phyloP scores from a whole-genome alignment of 2,329 filamentous ascomycete genomes.

The Fonsecaea multimorphosa region DNA sequence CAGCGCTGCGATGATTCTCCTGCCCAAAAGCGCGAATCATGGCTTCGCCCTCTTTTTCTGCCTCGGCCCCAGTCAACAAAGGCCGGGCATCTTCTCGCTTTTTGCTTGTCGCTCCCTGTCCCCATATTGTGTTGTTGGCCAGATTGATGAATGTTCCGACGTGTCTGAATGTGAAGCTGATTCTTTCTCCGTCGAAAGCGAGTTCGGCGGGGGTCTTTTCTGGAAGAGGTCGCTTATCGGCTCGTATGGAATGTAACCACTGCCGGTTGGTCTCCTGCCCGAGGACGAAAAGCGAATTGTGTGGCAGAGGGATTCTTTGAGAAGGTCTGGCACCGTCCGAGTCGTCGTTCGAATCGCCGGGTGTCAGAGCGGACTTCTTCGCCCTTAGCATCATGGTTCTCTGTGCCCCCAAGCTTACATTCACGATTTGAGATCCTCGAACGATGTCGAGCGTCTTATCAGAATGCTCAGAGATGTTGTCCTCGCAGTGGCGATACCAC shows the following conservation, averaged over 20 bases:
- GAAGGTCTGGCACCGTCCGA: conserved; percentile 55
- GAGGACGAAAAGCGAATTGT: conserved; percentile 87
- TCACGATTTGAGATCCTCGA: conserved; percentile 81
- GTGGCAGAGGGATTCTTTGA: conserved; percentile 75
- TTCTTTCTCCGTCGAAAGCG: conserved; percentile 75
- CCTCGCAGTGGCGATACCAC: conserved; percentile 83
- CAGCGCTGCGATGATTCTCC: conserved; percentile 79
- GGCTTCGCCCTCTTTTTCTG: conserved; percentile 63
- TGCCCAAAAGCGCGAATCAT: conserved; percentile 81
- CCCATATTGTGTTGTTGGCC: conserved; percentile 77
- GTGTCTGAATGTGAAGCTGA: conserved; percentile 87
- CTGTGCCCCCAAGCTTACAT: conserved; percentile 90
- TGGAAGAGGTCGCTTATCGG: conserved; percentile 74
- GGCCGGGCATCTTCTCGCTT: conserved; percentile 62
- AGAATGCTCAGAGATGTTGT: conserved; percentile 95
- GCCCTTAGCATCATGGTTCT: conserved; percentile 88
- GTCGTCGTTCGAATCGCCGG: conserved; percentile 22
- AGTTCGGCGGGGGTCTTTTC: conserved; percentile 75
- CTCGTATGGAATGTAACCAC: conserved; percentile 91
- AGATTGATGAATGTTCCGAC: conserved; percentile 83
- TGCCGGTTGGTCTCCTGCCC: conserved; percentile 79
- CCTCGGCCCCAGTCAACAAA: conserved; percentile 72
- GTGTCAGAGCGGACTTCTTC: conserved; percentile 64
- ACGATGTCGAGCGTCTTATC: conserved; percentile 96
- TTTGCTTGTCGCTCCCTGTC: conserved; percentile 82